Conservation (phyloP, 177 flowering plant species). For the Vitis hybrid region DNA sequence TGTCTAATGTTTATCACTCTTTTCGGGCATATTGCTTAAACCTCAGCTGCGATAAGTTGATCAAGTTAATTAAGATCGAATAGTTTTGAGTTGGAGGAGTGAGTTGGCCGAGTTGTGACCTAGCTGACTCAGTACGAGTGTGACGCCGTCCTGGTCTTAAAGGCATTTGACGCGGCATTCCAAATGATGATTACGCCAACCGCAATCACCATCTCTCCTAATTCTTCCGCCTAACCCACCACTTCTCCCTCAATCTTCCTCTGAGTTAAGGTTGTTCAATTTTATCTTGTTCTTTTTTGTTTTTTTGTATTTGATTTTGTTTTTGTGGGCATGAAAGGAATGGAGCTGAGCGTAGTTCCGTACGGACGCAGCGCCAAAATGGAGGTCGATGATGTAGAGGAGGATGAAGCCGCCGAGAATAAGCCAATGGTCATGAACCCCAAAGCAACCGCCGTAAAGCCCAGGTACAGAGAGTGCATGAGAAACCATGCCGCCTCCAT, state of each 20-base stretch:
- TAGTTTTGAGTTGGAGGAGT: no score
- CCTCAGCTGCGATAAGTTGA: no score
- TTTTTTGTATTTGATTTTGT: not conserved
- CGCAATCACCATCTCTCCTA: not conserved
- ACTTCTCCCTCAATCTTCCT: not conserved
- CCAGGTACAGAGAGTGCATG: conserved; percentile 44
- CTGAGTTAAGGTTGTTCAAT: not conserved
- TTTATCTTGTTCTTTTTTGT: not conserved
- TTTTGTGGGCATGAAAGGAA: not conserved
- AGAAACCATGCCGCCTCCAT: conserved; percentile 55
- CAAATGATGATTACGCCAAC: conserved; percentile 16
- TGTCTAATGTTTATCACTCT: no score
- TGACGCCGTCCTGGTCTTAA: conserved; percentile 15
- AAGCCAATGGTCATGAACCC: conserved; percentile 2
- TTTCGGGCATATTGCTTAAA: no score
- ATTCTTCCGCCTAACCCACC: not conserved
- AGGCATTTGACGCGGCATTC: conserved; percentile 17
- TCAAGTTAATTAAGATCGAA: no score
- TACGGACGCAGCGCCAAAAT: conserved; percentile 6
- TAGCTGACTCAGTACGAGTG: no score
- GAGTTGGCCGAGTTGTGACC: no score
- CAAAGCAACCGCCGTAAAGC: not conserved
- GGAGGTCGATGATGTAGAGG: not conserved
- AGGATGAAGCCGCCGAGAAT: not conserved
- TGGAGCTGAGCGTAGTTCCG: conserved; percentile 33